Conservation (phyloP, 1,284 basidiomycete genomes). For the Exsudoporus floridanus region DNA sequence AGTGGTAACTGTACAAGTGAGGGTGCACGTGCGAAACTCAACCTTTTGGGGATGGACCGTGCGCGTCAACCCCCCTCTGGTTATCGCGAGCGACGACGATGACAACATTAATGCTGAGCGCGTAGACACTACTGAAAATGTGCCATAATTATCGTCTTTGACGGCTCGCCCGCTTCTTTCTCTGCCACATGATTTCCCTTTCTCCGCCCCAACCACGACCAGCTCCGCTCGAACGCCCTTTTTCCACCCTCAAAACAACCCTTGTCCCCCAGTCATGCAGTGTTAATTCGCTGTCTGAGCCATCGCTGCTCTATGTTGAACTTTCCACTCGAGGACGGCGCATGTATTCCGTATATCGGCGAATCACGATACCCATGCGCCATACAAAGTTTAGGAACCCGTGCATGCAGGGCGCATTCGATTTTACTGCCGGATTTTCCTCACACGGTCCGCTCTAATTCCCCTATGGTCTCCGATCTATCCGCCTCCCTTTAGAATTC, state of each 20-base stretch:
- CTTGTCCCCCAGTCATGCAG: background rate
- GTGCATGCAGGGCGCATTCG: background rate
- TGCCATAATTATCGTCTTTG: slow-evolving; percentile 34
- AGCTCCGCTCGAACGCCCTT: slow-evolving; percentile 37
- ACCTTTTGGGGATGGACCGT: slow-evolving; percentile 31
- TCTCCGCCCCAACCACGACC: slow-evolving; percentile 35
- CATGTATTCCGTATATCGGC: background rate
- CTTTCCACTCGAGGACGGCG: background rate
- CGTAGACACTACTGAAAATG: slow-evolving; percentile 3
- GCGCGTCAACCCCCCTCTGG: slow-evolving; percentile 18
- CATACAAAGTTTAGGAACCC: background rate
- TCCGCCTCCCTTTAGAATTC: background rate
- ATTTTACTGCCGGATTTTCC: slow-evolving; percentile 2
- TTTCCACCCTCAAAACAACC: background rate
- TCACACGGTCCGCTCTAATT: slow-evolving; percentile 3
- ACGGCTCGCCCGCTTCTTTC: slow-evolving; percentile 19
- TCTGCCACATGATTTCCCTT: slow-evolving; percentile 25
- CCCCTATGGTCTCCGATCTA: background rate
- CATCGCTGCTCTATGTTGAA: background rate
- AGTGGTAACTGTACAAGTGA: slow-evolving; percentile 31
- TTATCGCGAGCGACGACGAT: slow-evolving; percentile 23
- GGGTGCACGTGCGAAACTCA: slow-evolving; percentile 37
- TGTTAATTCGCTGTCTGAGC: background rate
- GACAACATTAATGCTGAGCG: slow-evolving; percentile 10
- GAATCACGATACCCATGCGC: slow-evolving; percentile 1